A percentile compares a stretch with the other conserved stretches of the same genome.
Conservation (phyloP, 1,139 yeast species). For the Lizanozyma gosingica region DNA sequence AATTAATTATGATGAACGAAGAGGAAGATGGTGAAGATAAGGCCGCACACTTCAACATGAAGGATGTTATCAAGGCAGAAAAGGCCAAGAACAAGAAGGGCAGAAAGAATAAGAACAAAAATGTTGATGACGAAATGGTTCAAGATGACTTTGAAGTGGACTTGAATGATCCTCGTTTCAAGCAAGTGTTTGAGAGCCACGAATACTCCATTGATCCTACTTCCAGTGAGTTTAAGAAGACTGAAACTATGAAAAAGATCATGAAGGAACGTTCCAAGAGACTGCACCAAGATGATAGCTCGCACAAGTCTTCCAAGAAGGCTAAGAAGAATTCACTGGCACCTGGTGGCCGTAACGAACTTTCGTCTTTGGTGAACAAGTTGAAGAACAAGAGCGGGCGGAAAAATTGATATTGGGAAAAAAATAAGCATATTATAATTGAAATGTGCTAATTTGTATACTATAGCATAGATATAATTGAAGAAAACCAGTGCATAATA, state of each 20-base stretch:
- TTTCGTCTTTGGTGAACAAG: constrained; percentile 18
- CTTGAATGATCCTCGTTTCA: constrained; percentile 77
- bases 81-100: constrained; percentile 53
- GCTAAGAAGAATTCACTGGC: constrained; percentile 6
- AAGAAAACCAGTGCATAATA: too few species aligned
- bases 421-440: too few species aligned
- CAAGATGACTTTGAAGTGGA: constrained; percentile 63
- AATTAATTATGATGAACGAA: constrained; percentile 67
- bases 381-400: constrained; percentile 12
- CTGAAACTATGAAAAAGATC: constrained; percentile 77
- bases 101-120: constrained; percentile 34
- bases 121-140: constrained; percentile 29
- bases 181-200: constrained; percentile 78
- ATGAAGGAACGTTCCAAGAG: constrained; percentile 67
- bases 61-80: constrained; percentile 65
- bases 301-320: constrained; percentile 9
- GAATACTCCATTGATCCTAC: constrained; percentile 92
- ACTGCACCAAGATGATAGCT: constrained; percentile 11
- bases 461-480: too few species aligned
- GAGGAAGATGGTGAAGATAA: constrained; percentile 36
- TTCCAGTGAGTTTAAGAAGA: constrained; percentile 77
- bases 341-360: constrained; percentile 6
- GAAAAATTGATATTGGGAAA: too few species aligned
- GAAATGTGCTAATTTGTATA: too few species aligned
- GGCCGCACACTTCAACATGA: constrained; percentile 66